Evolutionary conservation across 2,329 filamentous ascomycete genomes (phyloP), one percentile per base, ranked within the genome.

Genomic region (Aspergillus novofumigatus): DNA sequence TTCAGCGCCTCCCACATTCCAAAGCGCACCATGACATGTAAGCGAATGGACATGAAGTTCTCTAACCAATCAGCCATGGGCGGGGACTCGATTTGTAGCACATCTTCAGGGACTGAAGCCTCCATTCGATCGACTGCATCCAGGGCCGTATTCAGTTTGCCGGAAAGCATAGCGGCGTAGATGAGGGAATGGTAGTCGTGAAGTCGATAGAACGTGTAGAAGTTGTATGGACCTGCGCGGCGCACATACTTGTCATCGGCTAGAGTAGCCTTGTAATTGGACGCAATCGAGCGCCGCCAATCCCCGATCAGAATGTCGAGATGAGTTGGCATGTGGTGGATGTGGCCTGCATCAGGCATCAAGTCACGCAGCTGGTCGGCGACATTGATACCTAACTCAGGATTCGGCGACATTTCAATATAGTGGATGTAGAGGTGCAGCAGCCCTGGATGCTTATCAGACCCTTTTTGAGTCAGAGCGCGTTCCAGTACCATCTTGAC

Each of bases 1-100:
- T 86, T 72, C 20, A 92, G 76, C 1, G 90, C 86, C 0, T 84
- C 67, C 89, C 89, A 92, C 10, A 75, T 75, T 0, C 89, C 89
- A 61, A 92, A 92, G 0, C 89, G 84, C 28, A 92, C 79, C 17
- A 89, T 76, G 0, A 86, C 85, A 68, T 92, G 89, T 1, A 86
- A 73, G 1, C 85, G 81, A 68, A 89, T 83, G 1, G 82, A 79
- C 2, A 88, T 70, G 61, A 90, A 91, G 1, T 82, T 81, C 71
- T 92, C 89, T 0, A 92, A 75, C 86, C 87, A 91, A 70, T 92
- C 87, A 0, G 88, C 88, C 88, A 92, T 91, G 0, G 88, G 87
- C 0, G 88, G 88, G 0, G 83, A 86, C 59, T 85, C 65, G 7
- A 89, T 77, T 0, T 83, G 81, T 0, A 92, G 78, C 1, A 92